Percentiles rank a stretch among this genome's conserved stretches.
Conservation (phyloP, 306 rosid genomes). For the Coriaria nepalensis region DNA sequence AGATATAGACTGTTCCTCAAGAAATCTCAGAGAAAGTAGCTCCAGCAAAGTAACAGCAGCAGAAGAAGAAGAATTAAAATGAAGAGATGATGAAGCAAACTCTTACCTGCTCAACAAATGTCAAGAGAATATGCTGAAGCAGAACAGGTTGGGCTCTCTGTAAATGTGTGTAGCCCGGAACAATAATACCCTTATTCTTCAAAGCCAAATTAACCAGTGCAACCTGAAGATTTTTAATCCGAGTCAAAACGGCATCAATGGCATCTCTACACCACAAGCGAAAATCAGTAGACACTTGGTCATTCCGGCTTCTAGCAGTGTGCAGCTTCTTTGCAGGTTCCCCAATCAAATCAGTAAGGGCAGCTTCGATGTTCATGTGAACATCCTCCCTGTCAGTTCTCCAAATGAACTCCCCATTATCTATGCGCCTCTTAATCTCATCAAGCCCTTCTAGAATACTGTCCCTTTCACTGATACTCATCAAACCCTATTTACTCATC, state of each 20-base stretch:
- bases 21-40: too few species aligned
- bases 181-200: conserved; percentile 56
- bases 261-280: conserved; percentile 90
- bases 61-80: too few species aligned
- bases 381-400: conserved; percentile 91
- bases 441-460: conserved; percentile 54
- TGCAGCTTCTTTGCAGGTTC: conserved; percentile 96
- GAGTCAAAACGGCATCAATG: conserved; percentile 42
- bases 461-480: conserved; percentile 48
- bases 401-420: conserved; percentile 71
- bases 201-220: conserved; percentile 50
- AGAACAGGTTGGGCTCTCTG: conserved; percentile 90
- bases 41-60: too few species aligned
- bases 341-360: conserved; percentile 78
- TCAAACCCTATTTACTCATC: conserved; percentile 47
- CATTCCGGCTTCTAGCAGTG: conserved; percentile 85
- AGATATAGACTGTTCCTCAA: background rate
- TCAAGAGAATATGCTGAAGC: conserved; percentile 69
- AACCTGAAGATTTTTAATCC: conserved; percentile 52
- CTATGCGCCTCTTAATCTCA: conserved; percentile 56
- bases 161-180: conserved; percentile 90
- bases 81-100: background rate
- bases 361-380: conserved; percentile 96
- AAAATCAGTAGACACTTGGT: conserved; percentile 69
- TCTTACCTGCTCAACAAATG: conserved; percentile 91